A percentile compares a stretch with the other conserved stretches of the same genome.
Conservation (phyloP, 1,139 yeast species). For the Saccharomycopsis hybrid region DNA sequence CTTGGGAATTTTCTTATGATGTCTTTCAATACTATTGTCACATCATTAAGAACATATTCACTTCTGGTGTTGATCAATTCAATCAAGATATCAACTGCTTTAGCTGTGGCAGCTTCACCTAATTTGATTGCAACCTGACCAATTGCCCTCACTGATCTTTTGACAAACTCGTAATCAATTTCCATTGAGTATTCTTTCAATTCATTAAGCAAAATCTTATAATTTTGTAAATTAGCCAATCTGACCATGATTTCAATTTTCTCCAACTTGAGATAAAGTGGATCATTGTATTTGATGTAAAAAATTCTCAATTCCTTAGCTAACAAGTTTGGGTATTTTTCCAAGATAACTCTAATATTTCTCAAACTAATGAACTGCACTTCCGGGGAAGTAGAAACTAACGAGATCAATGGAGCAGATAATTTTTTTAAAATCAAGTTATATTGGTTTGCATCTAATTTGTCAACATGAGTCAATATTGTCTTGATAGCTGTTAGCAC, state of each 20-base stretch:
- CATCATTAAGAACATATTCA: conserved; percentile 73
- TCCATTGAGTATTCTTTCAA: conserved; percentile 91
- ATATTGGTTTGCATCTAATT: conserved; percentile 36
- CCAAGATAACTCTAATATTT: conserved; percentile 83
- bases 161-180: conserved; percentile 83
- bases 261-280: conserved; percentile 85
- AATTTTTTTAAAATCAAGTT: conserved; percentile 59
- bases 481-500: conserved; percentile 84
- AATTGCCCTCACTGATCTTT: conserved; percentile 74
- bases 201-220: conserved; percentile 69
- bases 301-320: conserved; percentile 82
- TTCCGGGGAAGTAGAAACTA: conserved; percentile 84
- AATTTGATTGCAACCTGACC: conserved; percentile 87
- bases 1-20: conserved; percentile 70
- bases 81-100: conserved; percentile 70
- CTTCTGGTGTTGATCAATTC: conserved; percentile 73
- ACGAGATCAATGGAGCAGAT: conserved; percentile 87
- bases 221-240: conserved; percentile 67
- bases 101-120: conserved; percentile 48
- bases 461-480: conserved; percentile 64
- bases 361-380: conserved; percentile 93
- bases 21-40: conserved; percentile 70
- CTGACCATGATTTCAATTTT: conserved; percentile 87
- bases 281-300: conserved; percentile 91
- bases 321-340: conserved; percentile 77